These are phyloP conservation scores for Globisporangium spiculum DNA, from an alignment of 352 stramenopile genomes.

Conservation along the genomic window DNA sequence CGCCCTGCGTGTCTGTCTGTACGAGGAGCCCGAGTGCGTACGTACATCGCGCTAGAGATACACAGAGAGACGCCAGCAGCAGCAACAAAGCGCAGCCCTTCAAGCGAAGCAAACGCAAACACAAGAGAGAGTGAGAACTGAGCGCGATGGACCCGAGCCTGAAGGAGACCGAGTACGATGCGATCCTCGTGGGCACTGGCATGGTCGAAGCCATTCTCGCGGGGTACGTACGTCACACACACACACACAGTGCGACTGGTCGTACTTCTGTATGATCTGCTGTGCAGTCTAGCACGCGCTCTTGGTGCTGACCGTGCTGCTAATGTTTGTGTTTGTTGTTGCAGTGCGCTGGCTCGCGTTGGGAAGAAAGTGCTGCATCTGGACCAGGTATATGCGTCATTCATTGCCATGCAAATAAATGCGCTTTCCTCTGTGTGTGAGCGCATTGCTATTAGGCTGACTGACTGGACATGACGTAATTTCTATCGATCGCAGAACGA, in stretches of 20 bases:
- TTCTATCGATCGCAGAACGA: conserved; percentile 38
- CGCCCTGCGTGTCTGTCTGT: too few species aligned
- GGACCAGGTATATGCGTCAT: conserved; percentile 43
- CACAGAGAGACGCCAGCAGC: not conserved
- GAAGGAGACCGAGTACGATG: conserved; percentile 66
- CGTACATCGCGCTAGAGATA: not conserved
- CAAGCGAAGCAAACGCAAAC: not conserved
- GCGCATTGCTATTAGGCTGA: not conserved
- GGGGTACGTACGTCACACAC: conserved; percentile 31
- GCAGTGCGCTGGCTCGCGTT: conserved; percentile 54
- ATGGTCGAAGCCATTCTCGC: conserved; percentile 79
- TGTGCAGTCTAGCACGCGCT: too few species aligned
- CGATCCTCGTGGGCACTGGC: conserved; percentile 74
- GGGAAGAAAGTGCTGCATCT: conserved; percentile 79
- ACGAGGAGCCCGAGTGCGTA: not conserved
- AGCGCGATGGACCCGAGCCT: conserved; percentile 49
- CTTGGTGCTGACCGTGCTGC: not conserved
- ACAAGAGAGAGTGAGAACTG: not conserved
- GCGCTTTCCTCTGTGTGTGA: not conserved
- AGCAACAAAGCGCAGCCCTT: not conserved
- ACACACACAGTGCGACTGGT: not conserved
- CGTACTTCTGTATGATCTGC: not conserved
- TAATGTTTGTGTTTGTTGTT: not conserved
- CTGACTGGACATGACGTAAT: too few species aligned
- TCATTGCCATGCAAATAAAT: not conserved